Base-by-base conservation (phyloP, 2,329 filamentous ascomycete species). In the Aureobasidium sp. region DNA sequence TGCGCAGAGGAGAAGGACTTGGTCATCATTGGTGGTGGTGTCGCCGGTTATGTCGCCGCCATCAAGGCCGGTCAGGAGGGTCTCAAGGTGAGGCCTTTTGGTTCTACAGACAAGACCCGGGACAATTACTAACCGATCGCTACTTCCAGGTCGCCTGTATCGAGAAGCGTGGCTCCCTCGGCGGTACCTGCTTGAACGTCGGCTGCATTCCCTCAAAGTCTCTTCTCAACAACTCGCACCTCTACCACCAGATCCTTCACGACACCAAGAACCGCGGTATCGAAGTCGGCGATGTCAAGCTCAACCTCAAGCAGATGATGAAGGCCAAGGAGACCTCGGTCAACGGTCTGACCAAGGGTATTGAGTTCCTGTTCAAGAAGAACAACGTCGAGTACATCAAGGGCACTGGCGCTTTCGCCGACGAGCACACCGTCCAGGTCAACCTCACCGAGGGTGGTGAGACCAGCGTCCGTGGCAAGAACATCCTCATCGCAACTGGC, bases 191-290 rank as follows among this genome's bases (percentile, higher is more conserved):
- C 82, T 82, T 99, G 73, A 99, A 99, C 77, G 94, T 99, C 73
- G 94, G 94, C 80, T 99, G 94, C 81, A 99, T 99, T 75, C 94
- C 94, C 69, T 99, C 94, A 68, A 99, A 99, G 81, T 97, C 94
- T 66, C 90, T 99, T 70, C 90, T 99, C 77, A 99, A 97, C 87
- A 97, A 97, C 84, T 97, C 94, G 71, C 92, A 97, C 78, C 85
- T 97, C 65, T 97, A 97, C 83, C 93, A 97, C 82, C 89, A 92
- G 79, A 89, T 97, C 73, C 85, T 95, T 65, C 93, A 99, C 81
- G 94, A 99, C 82, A 93, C 92, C 68, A 96, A 97, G 81, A 86
- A 89, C 79, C 91, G 94, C 76, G 94, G 94, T 75, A 99, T 99
- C 76, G 93, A 97, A 74, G 94, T 99, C 70, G 88, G 89, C 74